Base-by-base conservation (phyloP, 2,329 filamentous ascomycete species). In the Trichoderma endophyticum region DNA sequence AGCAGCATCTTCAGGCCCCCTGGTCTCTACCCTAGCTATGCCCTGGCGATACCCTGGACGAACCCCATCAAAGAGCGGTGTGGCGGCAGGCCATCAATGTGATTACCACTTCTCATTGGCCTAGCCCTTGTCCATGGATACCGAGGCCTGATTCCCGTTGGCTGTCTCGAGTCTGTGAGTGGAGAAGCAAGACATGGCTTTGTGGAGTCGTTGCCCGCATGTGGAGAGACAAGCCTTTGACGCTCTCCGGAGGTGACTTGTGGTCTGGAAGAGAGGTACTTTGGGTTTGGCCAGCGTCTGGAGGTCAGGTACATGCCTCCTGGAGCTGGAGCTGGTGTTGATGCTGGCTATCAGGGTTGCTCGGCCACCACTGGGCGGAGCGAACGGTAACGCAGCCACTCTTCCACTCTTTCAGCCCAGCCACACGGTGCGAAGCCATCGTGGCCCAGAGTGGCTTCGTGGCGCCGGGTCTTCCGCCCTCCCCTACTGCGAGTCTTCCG, bases 1-100 rank as follows among this genome's bases (percentile, higher is more conserved):
- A 59, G 26, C 56, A 61, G 26, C 36, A 56, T n/a, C 12, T 14
- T 34, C 18, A 32, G 18, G 56, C 3, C 56, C 34, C 26, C 32
- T 12, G 3, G 30, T 21, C 18, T 32, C 6, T 34, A n/a, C 30
- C 43, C 39, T 36, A 14, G 59, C 39, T 48, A 18, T 21, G 26
- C 56, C 66, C 57, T 69, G 66, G 26, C 26, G 7, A 18, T 15
- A 39, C 18, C 68, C 68, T 70, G 68, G 66, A 34, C 18, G 32
- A 56, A 24, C 43, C 70, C 70, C 62, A 48, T 62, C 21, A 72
- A 72, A 72, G 32, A 72, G 70, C 70, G 70, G 70, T 72, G 70
- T 68, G 64, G 56, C 48, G 59, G 65, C 64, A 68, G 70, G 70
- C 64, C 28, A 57, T 14, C 43, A 59, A 62, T 24, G 24, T 60